These are phyloP conservation scores for Plasmodium blacklocki DNA, from an alignment of 169 alveolate species.

Conservation along the genomic window DNA sequence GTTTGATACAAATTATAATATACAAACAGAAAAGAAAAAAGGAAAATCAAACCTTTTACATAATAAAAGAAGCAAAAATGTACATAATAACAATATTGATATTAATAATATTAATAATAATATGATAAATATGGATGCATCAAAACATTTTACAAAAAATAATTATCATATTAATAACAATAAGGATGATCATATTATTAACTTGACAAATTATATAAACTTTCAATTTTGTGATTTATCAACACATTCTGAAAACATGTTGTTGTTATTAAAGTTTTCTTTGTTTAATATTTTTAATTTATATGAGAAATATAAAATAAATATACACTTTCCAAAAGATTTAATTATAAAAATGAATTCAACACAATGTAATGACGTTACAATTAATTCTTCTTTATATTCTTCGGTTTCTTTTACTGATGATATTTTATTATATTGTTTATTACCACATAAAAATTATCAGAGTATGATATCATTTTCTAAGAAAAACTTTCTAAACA, in stretches of 20 bases:
- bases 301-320: slow-evolving; percentile 14
- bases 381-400: not conserved
- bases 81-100: no score
- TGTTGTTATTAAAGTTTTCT: slow-evolving; percentile 21
- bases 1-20: slow-evolving; percentile 6
- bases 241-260: slow-evolving; percentile 2
- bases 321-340: slow-evolving; percentile 34
- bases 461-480: slow-evolving; percentile 3
- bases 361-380: no score
- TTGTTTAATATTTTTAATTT: slow-evolving; percentile 23
- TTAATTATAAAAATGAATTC: not conserved
- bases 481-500: slow-evolving; percentile 21
- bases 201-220: not conserved
- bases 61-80: not conserved
- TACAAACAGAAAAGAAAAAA: not conserved
- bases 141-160: no score
- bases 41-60: not conserved
- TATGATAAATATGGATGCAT: no score
- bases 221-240: not conserved
- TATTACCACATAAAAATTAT: slow-evolving; percentile 30
- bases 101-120: not conserved
- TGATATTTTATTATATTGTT: slow-evolving; percentile 8
- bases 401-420: not conserved
- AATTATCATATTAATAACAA: no score
- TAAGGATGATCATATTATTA: no score